phyloP scores from a whole-genome alignment of 441 rosid species.

The Sinapis alba region DNA sequence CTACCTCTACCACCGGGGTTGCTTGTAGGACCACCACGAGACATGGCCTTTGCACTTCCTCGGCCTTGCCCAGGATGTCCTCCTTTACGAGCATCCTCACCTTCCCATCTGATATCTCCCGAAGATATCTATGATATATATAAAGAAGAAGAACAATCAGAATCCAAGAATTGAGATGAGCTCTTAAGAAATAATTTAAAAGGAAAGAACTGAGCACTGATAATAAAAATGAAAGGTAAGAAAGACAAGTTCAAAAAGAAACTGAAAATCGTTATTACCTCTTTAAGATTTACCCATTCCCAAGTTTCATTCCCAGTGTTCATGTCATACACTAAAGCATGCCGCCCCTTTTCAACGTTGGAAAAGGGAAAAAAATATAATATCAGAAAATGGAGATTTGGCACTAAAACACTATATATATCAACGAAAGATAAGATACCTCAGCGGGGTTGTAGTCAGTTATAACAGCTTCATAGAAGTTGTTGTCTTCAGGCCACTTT shows the following conservation, averaged over 20 bases:
- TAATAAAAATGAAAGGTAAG: background rate
- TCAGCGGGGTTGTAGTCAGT: constrained; percentile 74
- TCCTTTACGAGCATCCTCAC: constrained; percentile 79
- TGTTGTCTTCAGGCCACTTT: constrained; percentile 96
- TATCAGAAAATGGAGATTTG: constrained; percentile 21
- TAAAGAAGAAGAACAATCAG: background rate
- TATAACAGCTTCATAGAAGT: constrained; percentile 91
- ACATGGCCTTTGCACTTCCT: constrained; percentile 65
- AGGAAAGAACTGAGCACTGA: background rate
- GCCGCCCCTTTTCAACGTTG: constrained; percentile 67
- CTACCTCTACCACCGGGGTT: constrained; percentile 87
- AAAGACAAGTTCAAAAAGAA: background rate
- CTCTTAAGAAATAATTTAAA: background rate
- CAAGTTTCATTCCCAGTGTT: constrained; percentile 80
- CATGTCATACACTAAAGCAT: constrained; percentile 96
- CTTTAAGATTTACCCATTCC: constrained; percentile 99
- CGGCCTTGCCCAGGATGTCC: constrained; percentile 87
- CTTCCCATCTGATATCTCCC: constrained; percentile 94
- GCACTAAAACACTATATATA: constrained; percentile 21
- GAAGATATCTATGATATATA: constrained; percentile 65
- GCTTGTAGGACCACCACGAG: constrained; percentile 62
- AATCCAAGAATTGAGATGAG: constrained; percentile 6
- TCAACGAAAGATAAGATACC: constrained; percentile 47
- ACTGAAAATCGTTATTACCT: constrained; percentile 53
- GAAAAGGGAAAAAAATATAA: constrained; percentile 12